Evolutionary conservation across 129 eudicot species (phyloP), one percentile per base, ranked within the genome.

Genomic region (Flaveria trinervia): DNA sequence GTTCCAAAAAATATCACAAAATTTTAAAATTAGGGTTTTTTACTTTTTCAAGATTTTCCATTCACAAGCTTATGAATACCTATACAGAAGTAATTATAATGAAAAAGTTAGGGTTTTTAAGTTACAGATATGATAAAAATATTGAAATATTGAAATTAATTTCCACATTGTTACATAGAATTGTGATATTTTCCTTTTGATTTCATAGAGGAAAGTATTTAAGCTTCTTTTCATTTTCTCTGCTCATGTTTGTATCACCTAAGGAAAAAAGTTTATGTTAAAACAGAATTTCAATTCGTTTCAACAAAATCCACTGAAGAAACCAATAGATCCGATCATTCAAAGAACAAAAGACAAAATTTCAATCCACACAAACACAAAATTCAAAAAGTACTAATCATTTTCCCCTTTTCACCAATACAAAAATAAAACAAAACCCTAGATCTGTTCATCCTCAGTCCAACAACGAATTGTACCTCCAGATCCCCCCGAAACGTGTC

Each of bases 401-500:
- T 77, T 62, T 77, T 62, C 23, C 78, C 73, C 28, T 56, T 66
- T 72, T 64, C 33, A 12, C 2, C 1, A 12, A 43, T 60, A 43
- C 33, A 54, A 18, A 68, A 18, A 56, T 57, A 50, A 72, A 68
- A 64, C 33, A 80, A 86, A 92, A 89, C 93, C 96, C 93, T 89
- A 90, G 93, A 88, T 90, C 90, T 88, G 84, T 75, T 67, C 64
- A 50, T 80, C 54, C 76, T 74, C 84, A 74, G 84, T 17, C 54
- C 56, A 80, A 66, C 43, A 54, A 80, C 65, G 55, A 80, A 67
- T 80, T 57, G 84, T 80, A 80, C 76, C 66, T 55, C 9, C 71
- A 80, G 64, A 56, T 67, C 45, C 75, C 71, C 26, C 45, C 36
- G 16, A 86, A 45, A 89, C 95, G 89, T 92, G 97, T 89, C 93